Conservation (phyloP, 371 early-diverging fungal genomes). For the Caulochytrium protostelioides region DNA sequence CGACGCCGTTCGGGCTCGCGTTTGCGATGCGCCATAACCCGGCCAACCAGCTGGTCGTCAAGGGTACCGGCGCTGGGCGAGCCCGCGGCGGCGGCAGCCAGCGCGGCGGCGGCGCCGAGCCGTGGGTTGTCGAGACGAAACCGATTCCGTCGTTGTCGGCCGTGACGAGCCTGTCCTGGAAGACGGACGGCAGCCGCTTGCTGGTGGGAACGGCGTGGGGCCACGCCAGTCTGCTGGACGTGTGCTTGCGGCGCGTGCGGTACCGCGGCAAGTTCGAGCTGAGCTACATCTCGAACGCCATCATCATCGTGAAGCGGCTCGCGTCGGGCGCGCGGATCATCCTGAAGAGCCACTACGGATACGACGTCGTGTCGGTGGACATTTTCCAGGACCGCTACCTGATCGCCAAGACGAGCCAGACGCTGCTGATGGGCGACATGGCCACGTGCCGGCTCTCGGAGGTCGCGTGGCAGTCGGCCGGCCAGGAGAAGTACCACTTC, state of each 20-base stretch:
- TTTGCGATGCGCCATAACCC: no score
- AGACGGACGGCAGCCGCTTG: slow-evolving; percentile 29
- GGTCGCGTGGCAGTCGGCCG: slow-evolving; percentile 27
- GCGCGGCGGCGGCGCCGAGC: no score
- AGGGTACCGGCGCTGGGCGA: slow-evolving; percentile 1
- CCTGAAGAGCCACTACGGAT: slow-evolving; percentile 29
- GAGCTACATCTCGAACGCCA: slow-evolving; percentile 29
- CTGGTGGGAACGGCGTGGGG: slow-evolving; percentile 23
- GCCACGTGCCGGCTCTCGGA: slow-evolving; percentile 25
- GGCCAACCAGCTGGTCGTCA: no score
- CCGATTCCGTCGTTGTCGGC: slow-evolving; percentile 25
- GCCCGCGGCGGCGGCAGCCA: no score
- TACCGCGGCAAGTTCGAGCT: slow-evolving; percentile 39
- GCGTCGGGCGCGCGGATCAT: slow-evolving; percentile 31
- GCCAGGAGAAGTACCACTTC: slow-evolving; percentile 27
- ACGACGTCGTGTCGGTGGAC: slow-evolving; percentile 31
- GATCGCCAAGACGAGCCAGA: slow-evolving; percentile 28
- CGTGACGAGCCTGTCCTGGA: slow-evolving; percentile 23
- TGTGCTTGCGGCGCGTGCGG: slow-evolving; percentile 24
- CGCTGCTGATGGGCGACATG: slow-evolving; percentile 30
- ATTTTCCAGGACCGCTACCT: slow-evolving; percentile 34
- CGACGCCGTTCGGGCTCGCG: no score
- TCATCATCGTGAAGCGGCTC: slow-evolving; percentile 34
- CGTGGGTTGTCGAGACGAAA: no score
- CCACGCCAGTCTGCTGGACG: slow-evolving; percentile 32